Evolutionary conservation across 2,329 filamentous ascomycete species (phyloP).

Genomic region (Orbilia oligospora): DNA sequence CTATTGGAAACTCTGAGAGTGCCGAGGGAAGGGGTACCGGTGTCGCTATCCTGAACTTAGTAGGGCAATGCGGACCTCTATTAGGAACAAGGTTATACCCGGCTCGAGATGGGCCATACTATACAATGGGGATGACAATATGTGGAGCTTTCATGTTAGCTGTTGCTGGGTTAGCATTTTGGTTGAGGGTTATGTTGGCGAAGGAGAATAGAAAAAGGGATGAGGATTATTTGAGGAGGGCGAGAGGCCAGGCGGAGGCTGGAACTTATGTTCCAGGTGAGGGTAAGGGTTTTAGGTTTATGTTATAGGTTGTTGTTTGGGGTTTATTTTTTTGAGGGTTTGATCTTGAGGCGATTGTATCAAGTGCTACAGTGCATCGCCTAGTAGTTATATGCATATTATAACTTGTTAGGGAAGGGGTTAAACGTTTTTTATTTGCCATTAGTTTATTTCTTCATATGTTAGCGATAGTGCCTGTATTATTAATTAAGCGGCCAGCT

Average conservation of each 20-base stretch:
- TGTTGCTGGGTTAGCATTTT: conserved; percentile 73
- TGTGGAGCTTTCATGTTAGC: conserved; percentile 76
- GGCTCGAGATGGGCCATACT: conserved; percentile 71
- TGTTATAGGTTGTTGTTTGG: conserved; percentile 66
- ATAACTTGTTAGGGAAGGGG: not conserved
- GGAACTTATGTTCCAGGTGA: conserved; percentile 66
- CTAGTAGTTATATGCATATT: not conserved
- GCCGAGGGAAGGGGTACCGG: conserved; percentile 77
- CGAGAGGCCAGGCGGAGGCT: conserved; percentile 67
- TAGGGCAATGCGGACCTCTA: conserved; percentile 77
- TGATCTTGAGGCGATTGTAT: not conserved
- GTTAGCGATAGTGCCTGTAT: not conserved
- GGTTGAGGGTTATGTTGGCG: conserved; percentile 72
- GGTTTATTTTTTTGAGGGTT: not conserved
- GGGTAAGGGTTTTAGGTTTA: conserved; percentile 69
- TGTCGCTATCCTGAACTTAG: conserved; percentile 77
- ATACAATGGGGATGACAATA: conserved; percentile 74
- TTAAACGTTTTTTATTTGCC: not conserved
- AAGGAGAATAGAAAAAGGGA: conserved; percentile 71
- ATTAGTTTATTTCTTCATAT: not conserved
- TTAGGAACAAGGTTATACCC: conserved; percentile 77
- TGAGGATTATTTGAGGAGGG: conserved; percentile 64
- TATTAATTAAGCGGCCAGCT: not conserved
- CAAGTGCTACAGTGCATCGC: not conserved
- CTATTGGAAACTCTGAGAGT: conserved; percentile 78